Base-by-base conservation (phyloP, 164 flowering plant species). In the Chimonanthus salicifolius region DNA sequence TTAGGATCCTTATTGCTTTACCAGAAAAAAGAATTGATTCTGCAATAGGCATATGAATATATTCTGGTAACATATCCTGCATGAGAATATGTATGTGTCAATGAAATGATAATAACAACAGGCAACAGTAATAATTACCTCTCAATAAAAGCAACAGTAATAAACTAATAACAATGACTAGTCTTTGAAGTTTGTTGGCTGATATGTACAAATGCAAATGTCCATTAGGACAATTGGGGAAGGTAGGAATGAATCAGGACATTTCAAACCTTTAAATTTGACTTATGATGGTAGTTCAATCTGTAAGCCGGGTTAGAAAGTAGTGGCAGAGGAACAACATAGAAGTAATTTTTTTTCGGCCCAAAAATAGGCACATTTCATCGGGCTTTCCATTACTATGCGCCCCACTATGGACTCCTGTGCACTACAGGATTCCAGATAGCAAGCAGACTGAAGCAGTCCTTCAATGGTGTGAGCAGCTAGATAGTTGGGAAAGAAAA, bases 41-140 rank as follows among this genome's bases (percentile, higher is more conserved):
- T 49, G 97, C 99, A 73, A 95, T 88, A 72, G 88, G 92, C 97
- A 96, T 89, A 66, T 86, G 90, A 48, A 96, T 89, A 80, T 96
- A 88, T 63, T 95, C 94, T 21, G 99, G 98, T 51, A 94, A 87
- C 99, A 96, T 93, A 78, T 92, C 98, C 99, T 96, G 92, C 78
- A 81, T 72, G 72, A 49, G 71, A 71, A 74, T 33, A 33, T 33
- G 33, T 33, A 33, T 33, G 33, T 33, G 33, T 33, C 33, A 44
- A 65, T 20, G 58, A 63, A 71, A 45, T 43, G 51, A 51, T 63
- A 58, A 60, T 64, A 4, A 64, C 13, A 64, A 1, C 1, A 64
- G 11, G 6, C 47, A 4, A 44, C 46, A 66, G 48, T 54, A 4
- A 66, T 44, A 10, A 45, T 33, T 33, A 33, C 33, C 33, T 33